Conservation (phyloP, 2,329 filamentous ascomycete genomes). For the Monilinia polystroma region DNA sequence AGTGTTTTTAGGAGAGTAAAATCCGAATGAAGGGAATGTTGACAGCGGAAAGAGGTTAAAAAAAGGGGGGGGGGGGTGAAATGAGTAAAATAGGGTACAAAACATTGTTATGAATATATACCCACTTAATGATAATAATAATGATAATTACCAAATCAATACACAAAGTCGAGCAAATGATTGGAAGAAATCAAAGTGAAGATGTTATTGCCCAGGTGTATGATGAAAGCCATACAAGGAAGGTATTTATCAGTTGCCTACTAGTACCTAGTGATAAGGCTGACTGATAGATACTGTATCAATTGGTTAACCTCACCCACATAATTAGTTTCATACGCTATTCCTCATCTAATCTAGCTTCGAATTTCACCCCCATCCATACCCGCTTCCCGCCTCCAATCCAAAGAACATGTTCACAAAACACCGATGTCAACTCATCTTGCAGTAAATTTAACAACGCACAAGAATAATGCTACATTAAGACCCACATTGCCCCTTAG, state of each 20-base stretch:
- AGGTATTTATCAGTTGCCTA: too few relatives aligned
- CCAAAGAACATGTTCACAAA: slow-evolving; percentile 13
- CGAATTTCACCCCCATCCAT: not conserved
- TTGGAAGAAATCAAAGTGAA: too few relatives aligned
- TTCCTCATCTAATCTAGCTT: slow-evolving; percentile 8
- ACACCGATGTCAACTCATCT: slow-evolving; percentile 14
- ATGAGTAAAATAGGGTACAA: not conserved
- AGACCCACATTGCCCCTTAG: slow-evolving; percentile 9
- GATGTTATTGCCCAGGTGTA: too few relatives aligned
- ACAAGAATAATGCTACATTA: slow-evolving; percentile 20
- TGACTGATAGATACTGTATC: not conserved
- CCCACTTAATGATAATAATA: not conserved
- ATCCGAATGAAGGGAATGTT: not conserved
- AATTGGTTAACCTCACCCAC: too few relatives aligned
- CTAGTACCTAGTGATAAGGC: not conserved
- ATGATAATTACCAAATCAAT: not conserved
- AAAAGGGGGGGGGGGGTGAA: too few relatives aligned
- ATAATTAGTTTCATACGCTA: not conserved
- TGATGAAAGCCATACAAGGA: too few relatives aligned
- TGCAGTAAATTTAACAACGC: slow-evolving; percentile 14
- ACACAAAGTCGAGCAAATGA: too few relatives aligned
- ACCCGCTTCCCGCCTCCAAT: slow-evolving; percentile 12
- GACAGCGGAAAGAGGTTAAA: not conserved
- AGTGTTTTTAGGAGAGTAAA: slow-evolving; percentile 21
- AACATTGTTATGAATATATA: not conserved